Conservation (phyloP, 2,329 filamentous ascomycete genomes). For the Fusarium floridanum region DNA sequence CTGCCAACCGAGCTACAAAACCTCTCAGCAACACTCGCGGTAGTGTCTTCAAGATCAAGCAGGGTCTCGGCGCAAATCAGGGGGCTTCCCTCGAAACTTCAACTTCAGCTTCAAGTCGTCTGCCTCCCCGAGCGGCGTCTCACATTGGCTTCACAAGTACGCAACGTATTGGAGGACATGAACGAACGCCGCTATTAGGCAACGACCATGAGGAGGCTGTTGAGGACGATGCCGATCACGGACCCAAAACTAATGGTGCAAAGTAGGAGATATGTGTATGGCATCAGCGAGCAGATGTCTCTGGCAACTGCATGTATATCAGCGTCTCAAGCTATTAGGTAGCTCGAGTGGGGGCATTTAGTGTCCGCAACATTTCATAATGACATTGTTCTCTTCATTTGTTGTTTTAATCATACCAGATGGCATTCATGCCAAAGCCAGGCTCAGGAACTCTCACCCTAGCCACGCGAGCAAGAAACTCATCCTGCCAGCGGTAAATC, state of each 20-base stretch:
- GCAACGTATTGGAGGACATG: conserved; percentile 33
- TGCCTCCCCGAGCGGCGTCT: conserved; percentile 40
- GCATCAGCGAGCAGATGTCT: neutral
- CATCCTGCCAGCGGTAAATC: conserved; percentile 88
- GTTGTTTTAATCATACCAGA: conserved; percentile 79
- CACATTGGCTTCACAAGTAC: conserved; percentile 37
- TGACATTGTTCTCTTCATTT: conserved; percentile 1
- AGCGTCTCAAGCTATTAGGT: neutral
- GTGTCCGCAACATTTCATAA: conserved; percentile 17
- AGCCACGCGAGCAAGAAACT: conserved; percentile 83
- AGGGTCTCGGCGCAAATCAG: conserved; percentile 48
- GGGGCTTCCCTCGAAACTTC: conserved; percentile 20
- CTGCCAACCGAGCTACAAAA: conserved; percentile 75
- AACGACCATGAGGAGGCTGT: conserved; percentile 38
- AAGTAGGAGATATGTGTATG: conserved; percentile 11
- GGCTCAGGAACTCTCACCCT: conserved; percentile 83
- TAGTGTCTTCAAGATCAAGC: conserved; percentile 77
- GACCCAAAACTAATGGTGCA: conserved; percentile 41
- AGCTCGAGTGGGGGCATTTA: conserved; percentile 2
- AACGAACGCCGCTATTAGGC: conserved; percentile 49
- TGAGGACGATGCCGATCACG: conserved; percentile 27
- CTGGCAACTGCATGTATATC: neutral
- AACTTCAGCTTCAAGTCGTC: conserved; percentile 36
- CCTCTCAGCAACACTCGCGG: conserved; percentile 70
- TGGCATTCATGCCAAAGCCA: conserved; percentile 97